These are phyloP conservation scores for Omphalotus guepiniiformis DNA, from an alignment of 768 basidiomycete genomes.

Conservation along the genomic window DNA sequence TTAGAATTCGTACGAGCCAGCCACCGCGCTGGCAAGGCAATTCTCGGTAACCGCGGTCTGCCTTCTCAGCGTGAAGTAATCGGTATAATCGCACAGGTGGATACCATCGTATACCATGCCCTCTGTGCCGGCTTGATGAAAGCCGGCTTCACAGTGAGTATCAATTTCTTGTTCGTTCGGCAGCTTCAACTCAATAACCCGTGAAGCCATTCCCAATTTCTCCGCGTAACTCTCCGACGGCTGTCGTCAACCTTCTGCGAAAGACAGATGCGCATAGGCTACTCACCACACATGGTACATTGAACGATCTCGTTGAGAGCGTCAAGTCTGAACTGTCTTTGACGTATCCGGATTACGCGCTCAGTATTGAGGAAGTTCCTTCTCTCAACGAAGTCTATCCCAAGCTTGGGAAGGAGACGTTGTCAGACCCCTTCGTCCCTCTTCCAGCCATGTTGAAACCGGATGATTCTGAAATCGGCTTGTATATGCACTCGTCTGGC, in stretches of 20 bases:
- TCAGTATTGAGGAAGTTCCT: slow-evolving; percentile 32
- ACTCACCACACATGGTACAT: slow-evolving; percentile 27
- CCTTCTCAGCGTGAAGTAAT: slow-evolving; percentile 15
- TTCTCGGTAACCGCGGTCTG: neutral
- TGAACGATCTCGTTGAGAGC: slow-evolving; percentile 24
- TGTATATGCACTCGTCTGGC: slow-evolving; percentile 27
- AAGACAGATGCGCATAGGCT: slow-evolving; percentile 34
- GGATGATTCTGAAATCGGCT: neutral
- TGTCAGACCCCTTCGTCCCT: slow-evolving; percentile 23
- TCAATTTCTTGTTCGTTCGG: neutral
- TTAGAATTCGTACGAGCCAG: slow-evolving; percentile 23
- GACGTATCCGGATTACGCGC: slow-evolving; percentile 15
- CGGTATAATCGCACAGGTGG: slow-evolving; percentile 18
- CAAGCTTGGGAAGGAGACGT: slow-evolving; percentile 31
- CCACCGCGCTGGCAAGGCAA: slow-evolving; percentile 19
- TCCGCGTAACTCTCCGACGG: slow-evolving; percentile 32
- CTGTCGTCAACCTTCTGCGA: slow-evolving; percentile 30
- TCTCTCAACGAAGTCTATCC: slow-evolving; percentile 31
- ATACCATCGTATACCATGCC: slow-evolving; percentile 19
- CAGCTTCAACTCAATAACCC: neutral
- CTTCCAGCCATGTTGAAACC: slow-evolving; percentile 17
- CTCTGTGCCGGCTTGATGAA: slow-evolving; percentile 13
- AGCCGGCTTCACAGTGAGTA: slow-evolving; percentile 18
- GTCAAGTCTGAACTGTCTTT: slow-evolving; percentile 19
- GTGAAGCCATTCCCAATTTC: slow-evolving; percentile 39